Evolutionary conservation across 805 yeast genomes (phyloP).

Genomic region (Kuraishia borneana): DNA sequence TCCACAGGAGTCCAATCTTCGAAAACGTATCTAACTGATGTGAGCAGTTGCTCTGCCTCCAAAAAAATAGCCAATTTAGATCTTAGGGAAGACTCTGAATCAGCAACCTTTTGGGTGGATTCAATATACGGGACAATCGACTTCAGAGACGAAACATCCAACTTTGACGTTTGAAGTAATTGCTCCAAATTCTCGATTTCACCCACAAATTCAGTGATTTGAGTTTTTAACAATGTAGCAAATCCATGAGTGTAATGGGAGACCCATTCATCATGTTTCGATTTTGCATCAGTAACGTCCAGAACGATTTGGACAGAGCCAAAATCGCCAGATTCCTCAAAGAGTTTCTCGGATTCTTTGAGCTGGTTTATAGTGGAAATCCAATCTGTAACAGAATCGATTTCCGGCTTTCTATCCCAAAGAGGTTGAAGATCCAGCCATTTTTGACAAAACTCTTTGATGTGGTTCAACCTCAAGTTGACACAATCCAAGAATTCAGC

Average conservation of each 20-base stretch:
- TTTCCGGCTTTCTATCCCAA: slow-evolving; percentile 38
- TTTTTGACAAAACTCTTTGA: too few relatives aligned
- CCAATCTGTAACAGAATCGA: slow-evolving; percentile 34
- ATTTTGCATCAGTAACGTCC: slow-evolving; percentile 41
- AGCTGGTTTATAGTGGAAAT: slow-evolving; percentile 30
- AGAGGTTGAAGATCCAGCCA: slow-evolving; percentile 50
- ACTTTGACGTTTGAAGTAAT: background rate
- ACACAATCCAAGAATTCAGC: too few relatives aligned
- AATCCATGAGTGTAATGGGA: slow-evolving; percentile 17
- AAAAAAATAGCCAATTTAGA: too few relatives aligned
- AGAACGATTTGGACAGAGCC: slow-evolving; percentile 30
- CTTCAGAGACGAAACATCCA: background rate
- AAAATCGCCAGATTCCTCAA: slow-evolving; percentile 37
- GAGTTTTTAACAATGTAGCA: too few relatives aligned
- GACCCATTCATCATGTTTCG: slow-evolving; percentile 50
- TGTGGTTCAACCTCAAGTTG: too few relatives aligned
- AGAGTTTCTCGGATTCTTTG: slow-evolving; percentile 26
- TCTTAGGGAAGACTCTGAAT: too few relatives aligned
- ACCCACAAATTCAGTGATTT: too few relatives aligned
- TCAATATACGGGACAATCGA: background rate
- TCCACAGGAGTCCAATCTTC: too few relatives aligned
- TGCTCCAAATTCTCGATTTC: too few relatives aligned
- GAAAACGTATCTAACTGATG: too few relatives aligned
- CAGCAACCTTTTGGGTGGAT: background rate
- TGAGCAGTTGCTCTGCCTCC: too few relatives aligned